These are phyloP conservation scores for Coniochaeta pulveracea DNA, from an alignment of 2,329 filamentous ascomycete genomes.

Conservation along the genomic window DNA sequence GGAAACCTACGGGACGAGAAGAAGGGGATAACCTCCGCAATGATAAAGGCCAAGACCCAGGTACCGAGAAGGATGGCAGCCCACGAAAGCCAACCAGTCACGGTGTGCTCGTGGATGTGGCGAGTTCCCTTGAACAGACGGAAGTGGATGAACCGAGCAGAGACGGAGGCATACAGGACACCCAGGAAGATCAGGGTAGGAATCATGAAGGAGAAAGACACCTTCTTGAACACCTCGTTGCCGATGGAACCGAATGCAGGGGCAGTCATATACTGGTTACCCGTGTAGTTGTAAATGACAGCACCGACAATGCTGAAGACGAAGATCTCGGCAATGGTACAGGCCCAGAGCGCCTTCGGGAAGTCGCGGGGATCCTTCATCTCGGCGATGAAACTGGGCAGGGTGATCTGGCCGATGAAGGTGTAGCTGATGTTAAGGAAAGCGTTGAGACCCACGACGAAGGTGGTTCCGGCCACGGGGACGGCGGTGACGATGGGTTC, in stretches of 20 bases:
- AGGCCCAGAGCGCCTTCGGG: constrained; percentile 83
- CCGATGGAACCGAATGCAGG: constrained; percentile 80
- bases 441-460: constrained; percentile 72
- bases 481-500: constrained; percentile 57
- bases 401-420: constrained; percentile 89
- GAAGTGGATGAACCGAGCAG: constrained; percentile 86
- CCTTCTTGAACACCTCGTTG: constrained; percentile 65
- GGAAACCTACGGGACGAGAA: constrained; percentile 57
- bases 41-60: constrained; percentile 86
- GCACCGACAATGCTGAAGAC: constrained; percentile 75
- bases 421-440: constrained; percentile 96
- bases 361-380: constrained; percentile 76
- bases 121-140: constrained; percentile 68
- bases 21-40: constrained; percentile 88
- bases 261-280: constrained; percentile 77
- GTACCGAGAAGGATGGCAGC: constrained; percentile 56
- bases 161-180: constrained; percentile 82
- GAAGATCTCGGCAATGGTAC: constrained; percentile 79
- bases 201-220: constrained; percentile 90
- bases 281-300: constrained; percentile 78
- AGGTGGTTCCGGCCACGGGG: constrained; percentile 60
- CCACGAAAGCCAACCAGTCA: constrained; percentile 74
- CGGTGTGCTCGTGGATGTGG: constrained; percentile 72
- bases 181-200: constrained; percentile 89
- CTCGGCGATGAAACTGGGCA: constrained; percentile 91